Percentiles rank a stretch among this genome's conserved stretches.
phyloP scores from a whole-genome alignment of 1,284 basidiomycete genomes.

The Fomitopsis betulina region DNA sequence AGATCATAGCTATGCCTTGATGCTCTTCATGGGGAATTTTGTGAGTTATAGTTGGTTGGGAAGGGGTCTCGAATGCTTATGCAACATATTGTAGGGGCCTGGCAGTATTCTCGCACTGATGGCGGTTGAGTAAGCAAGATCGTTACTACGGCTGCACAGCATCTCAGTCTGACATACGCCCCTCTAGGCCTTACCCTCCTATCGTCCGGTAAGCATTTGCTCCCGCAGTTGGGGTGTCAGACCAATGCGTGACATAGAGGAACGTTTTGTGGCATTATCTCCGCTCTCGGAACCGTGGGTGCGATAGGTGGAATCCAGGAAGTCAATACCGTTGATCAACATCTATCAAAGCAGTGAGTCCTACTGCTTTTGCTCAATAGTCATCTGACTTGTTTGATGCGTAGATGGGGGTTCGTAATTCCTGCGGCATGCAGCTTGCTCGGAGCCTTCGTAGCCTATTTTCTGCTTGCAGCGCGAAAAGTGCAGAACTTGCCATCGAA shows the following conservation, averaged over 20 bases:
- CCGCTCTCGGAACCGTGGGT: background rate
- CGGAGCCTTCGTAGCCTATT: background rate
- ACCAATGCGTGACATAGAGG: background rate
- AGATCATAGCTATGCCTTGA: background rate
- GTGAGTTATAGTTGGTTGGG: background rate
- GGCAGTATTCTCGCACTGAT: background rate
- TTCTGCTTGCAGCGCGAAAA: background rate
- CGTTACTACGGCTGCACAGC: too few species aligned
- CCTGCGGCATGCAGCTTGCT: background rate
- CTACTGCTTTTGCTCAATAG: background rate
- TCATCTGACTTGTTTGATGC: background rate
- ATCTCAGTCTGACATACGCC: background rate
- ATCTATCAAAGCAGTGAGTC: background rate
- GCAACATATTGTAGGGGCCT: background rate
- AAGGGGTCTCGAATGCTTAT: background rate
- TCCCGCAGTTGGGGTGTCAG: too few species aligned
- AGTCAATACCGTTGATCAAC: background rate
- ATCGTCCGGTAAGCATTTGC: background rate
- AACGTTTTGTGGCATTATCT: background rate
- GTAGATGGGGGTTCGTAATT: background rate
- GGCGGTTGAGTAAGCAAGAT: background rate
- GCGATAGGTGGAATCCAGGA: background rate
- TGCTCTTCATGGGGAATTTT: background rate
- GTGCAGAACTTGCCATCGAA: too few species aligned
- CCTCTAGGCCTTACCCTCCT: background rate